A percentile compares a stretch with the other conserved stretches of the same genome.
These are phyloP conservation scores for Castanea crenata DNA, from an alignment of 306 rosid genomes.

Conservation along the genomic window DNA sequence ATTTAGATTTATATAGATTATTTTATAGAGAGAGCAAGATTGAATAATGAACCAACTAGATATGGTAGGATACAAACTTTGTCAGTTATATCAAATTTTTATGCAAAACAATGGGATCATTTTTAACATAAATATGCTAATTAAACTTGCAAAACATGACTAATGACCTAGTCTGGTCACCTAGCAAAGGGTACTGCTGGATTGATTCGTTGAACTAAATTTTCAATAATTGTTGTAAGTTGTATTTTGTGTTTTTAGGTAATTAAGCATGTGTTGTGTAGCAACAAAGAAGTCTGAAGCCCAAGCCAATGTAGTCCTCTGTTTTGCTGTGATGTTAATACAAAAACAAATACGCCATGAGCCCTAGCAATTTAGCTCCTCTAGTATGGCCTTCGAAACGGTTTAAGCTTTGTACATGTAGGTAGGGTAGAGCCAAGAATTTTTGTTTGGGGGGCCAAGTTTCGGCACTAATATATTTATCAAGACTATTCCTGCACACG, in stretches of 20 bases:
- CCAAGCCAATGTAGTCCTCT: no score
- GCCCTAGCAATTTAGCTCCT: no score
- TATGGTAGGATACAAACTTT: conserved; percentile 51
- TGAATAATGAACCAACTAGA: conserved; percentile 80
- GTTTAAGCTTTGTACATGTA: no score
- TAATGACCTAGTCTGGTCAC: background rate
- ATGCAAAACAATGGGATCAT: background rate
- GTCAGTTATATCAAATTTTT: background rate
- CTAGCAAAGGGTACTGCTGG: background rate
- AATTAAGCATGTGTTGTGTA: background rate
- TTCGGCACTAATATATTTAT: no score
- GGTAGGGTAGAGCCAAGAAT: no score
- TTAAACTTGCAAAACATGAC: background rate
- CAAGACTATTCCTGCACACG: no score
- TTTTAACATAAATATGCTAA: background rate
- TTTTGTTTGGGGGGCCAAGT: no score
- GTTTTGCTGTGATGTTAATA: background rate
- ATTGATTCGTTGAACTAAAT: background rate
- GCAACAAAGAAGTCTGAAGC: background rate
- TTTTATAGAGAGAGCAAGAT: conserved; percentile 53
- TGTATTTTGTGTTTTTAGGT: background rate
- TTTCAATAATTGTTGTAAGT: background rate
- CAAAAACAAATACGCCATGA: no score
- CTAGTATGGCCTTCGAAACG: no score
- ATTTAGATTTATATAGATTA: conserved; percentile 65